Conservation (phyloP, 176 grass and related monocot species). For the Musa itinerans region DNA sequence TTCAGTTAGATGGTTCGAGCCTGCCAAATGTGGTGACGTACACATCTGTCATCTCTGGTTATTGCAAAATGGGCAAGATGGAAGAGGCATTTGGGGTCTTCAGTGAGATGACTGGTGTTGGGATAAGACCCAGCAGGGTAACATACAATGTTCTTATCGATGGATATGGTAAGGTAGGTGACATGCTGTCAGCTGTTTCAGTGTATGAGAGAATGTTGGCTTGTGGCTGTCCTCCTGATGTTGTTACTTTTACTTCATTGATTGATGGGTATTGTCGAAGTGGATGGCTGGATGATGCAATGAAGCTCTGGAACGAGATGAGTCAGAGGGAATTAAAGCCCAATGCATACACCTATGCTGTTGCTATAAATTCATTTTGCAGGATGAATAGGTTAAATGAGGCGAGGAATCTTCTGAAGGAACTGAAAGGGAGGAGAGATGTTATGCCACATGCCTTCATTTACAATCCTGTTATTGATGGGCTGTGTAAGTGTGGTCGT, state of each 20-base stretch:
- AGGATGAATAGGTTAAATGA: slow-evolving; percentile 65
- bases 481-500: slow-evolving; percentile 65
- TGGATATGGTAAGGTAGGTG: slow-evolving; percentile 64
- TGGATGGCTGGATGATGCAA: slow-evolving; percentile 53
- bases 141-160: slow-evolving; percentile 94
- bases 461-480: slow-evolving; percentile 78
- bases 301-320: slow-evolving; percentile 73
- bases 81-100: slow-evolving; percentile 52
- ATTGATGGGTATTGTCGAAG: slow-evolving; percentile 84
- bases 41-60: slow-evolving; percentile 72
- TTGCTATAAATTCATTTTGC: slow-evolving; percentile 67
- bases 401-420: slow-evolving; percentile 42
- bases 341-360: slow-evolving; percentile 70
- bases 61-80: slow-evolving; percentile 63
- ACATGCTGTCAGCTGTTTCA: slow-evolving; percentile 43
- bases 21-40: slow-evolving; percentile 76
- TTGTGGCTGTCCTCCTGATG: slow-evolving; percentile 47
- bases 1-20: slow-evolving; percentile 48
- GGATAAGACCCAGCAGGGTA: slow-evolving; percentile 43
- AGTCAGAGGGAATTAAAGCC: slow-evolving; percentile 38
- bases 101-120: slow-evolving; percentile 53
- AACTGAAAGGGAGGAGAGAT: slow-evolving; percentile 49
- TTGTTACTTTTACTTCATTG: slow-evolving; percentile 90
- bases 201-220: slow-evolving; percentile 69
- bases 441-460: slow-evolving; percentile 64